phyloP scores from a whole-genome alignment of 345 rosid genomes.

The Kandelia obovata region DNA sequence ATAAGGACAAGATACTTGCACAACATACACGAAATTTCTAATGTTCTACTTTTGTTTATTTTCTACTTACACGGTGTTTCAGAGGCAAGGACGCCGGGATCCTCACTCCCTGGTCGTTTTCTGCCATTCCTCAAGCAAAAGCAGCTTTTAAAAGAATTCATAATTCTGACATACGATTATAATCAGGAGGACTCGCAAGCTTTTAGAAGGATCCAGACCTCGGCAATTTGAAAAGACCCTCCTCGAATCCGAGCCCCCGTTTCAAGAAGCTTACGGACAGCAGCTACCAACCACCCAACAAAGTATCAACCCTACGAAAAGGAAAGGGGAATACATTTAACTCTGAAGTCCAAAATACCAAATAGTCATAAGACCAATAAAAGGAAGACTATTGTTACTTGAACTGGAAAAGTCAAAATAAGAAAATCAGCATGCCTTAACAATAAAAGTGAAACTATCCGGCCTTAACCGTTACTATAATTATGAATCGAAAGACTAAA shows the following conservation, averaged over 20 bases:
- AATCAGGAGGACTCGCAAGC: background rate
- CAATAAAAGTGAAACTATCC: too few species aligned
- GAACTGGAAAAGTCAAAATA: background rate
- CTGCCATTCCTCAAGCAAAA: slow-evolving; percentile 31
- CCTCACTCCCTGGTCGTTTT: slow-evolving; percentile 48
- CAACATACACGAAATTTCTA: too few species aligned
- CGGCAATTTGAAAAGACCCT: too few species aligned
- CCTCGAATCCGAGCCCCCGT: too few species aligned
- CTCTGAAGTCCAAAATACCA: background rate
- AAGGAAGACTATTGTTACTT: too few species aligned
- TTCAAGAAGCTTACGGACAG: too few species aligned
- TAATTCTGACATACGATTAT: slow-evolving; percentile 11
- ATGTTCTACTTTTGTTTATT: too few species aligned
- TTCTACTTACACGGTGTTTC: slow-evolving; percentile 70
- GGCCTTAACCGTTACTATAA: too few species aligned
- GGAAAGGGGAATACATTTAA: background rate
- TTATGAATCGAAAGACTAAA: too few species aligned
- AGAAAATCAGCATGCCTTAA: too few species aligned
- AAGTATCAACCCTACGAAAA: background rate
- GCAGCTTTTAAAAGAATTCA: slow-evolving; percentile 58
- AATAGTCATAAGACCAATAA: slow-evolving; percentile 1
- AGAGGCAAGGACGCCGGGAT: slow-evolving; percentile 64
- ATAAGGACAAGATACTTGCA: too few species aligned
- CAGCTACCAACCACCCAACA: too few species aligned
- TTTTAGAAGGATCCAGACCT: background rate